These are phyloP conservation scores for Pseudocercospora cruenta DNA, from an alignment of 2,329 filamentous ascomycete genomes.

Conservation along the genomic window DNA sequence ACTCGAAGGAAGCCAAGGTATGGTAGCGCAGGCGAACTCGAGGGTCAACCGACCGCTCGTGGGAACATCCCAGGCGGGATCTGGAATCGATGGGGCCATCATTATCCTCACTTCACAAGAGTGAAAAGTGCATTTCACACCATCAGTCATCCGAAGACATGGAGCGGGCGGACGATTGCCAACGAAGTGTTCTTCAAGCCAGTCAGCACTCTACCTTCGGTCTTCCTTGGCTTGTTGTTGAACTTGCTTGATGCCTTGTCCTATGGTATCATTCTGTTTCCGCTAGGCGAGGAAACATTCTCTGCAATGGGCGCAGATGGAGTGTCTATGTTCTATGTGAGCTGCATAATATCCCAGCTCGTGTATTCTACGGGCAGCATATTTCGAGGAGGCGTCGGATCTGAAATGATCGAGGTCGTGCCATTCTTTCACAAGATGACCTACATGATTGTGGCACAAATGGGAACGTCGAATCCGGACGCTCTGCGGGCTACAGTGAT, in stretches of 20 bases:
- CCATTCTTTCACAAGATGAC: slow-evolving; percentile 99
- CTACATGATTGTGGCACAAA: slow-evolving; percentile 74
- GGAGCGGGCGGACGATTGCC: slow-evolving; percentile 70
- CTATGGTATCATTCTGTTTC: slow-evolving; percentile 90
- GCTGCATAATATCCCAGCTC: slow-evolving; percentile 90
- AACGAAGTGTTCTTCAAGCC: slow-evolving; percentile 67
- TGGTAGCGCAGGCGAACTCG: slow-evolving; percentile 30
- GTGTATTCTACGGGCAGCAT: slow-evolving; percentile 87
- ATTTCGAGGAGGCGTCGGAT: slow-evolving; percentile 89
- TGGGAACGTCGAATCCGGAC: slow-evolving; percentile 79
- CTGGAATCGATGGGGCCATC: slow-evolving; percentile 37
- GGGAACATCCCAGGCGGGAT: slow-evolving; percentile 20
- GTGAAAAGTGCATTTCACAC: slow-evolving; percentile 38
- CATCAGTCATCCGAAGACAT: slow-evolving; percentile 65
- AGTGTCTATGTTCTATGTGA: slow-evolving; percentile 98
- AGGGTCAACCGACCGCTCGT: slow-evolving; percentile 24
- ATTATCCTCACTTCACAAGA: slow-evolving; percentile 32
- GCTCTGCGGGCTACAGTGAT: slow-evolving; percentile 94
- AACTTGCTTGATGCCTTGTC: slow-evolving; percentile 95
- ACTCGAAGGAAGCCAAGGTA: slow-evolving; percentile 27
- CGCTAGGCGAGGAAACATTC: slow-evolving; percentile 84
- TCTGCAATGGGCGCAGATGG: slow-evolving; percentile 84
- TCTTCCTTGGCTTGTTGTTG: slow-evolving; percentile 83
- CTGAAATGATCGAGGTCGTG: slow-evolving; percentile 97
- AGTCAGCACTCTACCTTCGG: slow-evolving; percentile 75